phyloP scores from a whole-genome alignment of 495 filamentous ascomycete species.

The Aspergillus nanangensis region DNA sequence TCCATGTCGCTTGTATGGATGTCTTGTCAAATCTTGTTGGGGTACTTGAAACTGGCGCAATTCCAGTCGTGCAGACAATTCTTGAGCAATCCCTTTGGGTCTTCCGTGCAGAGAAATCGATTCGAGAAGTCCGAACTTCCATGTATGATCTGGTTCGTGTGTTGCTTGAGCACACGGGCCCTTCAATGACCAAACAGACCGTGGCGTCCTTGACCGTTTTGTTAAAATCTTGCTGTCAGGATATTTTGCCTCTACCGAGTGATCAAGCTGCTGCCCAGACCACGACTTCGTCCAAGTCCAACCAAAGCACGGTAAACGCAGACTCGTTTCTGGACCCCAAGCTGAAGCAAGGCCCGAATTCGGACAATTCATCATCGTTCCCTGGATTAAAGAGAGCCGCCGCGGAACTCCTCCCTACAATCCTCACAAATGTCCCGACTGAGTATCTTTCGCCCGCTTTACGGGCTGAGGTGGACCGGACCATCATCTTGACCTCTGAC shows the following conservation, averaged over 20 bases:
- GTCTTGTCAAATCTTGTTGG: slow-evolving; percentile 49
- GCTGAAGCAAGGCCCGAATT: slow-evolving; percentile 23
- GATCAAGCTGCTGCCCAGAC: slow-evolving; percentile 26
- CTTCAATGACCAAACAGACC: slow-evolving; percentile 56
- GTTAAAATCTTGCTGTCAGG: slow-evolving; percentile 58
- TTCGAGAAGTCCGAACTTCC: slow-evolving; percentile 52
- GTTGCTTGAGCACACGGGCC: slow-evolving; percentile 57
- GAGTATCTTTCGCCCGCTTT: slow-evolving; percentile 56
- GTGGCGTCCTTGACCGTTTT: slow-evolving; percentile 54
- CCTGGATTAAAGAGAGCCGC: slow-evolving; percentile 43
- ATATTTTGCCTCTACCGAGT: slow-evolving; percentile 49
- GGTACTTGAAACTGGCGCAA: slow-evolving; percentile 47
- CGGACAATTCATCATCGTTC: slow-evolving; percentile 15
- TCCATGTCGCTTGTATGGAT: slow-evolving; percentile 64
- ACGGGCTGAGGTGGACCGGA: slow-evolving; percentile 70
- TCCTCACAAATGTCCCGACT: slow-evolving; percentile 57
- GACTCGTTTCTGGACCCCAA: slow-evolving; percentile 49
- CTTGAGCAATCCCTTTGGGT: slow-evolving; percentile 67
- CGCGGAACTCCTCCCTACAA: slow-evolving; percentile 52
- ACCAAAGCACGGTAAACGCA: slow-evolving; percentile 41
- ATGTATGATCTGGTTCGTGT: slow-evolving; percentile 53
- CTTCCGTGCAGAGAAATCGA: slow-evolving; percentile 56
- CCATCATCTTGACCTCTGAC: slow-evolving; percentile 63
- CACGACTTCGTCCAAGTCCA: slow-evolving; percentile 33
- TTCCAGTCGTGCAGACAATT: slow-evolving; percentile 52